Evolutionary conservation across 75 land plant genomes (phyloP), one percentile per base, ranked within the genome.

Genomic region (Ceratopteris richardii): DNA sequence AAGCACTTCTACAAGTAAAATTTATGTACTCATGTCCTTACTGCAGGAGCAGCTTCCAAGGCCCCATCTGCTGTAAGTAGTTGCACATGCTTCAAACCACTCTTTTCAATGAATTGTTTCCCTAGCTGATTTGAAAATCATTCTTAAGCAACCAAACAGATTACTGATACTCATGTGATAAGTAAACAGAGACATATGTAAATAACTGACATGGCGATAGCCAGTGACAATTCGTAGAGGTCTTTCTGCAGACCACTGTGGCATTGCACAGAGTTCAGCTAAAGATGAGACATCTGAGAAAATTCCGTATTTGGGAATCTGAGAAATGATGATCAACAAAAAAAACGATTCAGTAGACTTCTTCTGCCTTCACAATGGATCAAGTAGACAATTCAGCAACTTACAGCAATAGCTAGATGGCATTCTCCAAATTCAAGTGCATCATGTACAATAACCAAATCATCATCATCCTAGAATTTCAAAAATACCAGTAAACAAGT

Each of bases 21-120:
- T n/a, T n/a, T n/a, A n/a, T n/a, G n/a, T n/a, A n/a, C n/a, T n/a
- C n/a, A n/a, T n/a, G n/a, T 66, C 20, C 79, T 80, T 67, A 94
- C 96, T 51, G 96, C 96, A 59, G 98, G 98, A 54, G 90, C 84
- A 41, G 96, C 94, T 68, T 94, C 98, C 58, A 94, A 63, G 25
- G 98, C 98, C 66, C 98, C 98, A 83, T 94, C 98, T 67, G 91
- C 91, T 52, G 91, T 83, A 13, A 84, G 80, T 53, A 94, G 85
- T 12, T 63, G 51, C 29, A 83, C 85, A 68, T 86, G 76, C 64
- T 89, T 74, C 12, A 94, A 43, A 41, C 98, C 96, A 54, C 83
- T 90, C 21, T 83, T 82, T 57, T 65, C 67, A 61, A 83, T 43
- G 61, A 83, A 94, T 55, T 88, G 78, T 12, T 66, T 65, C 18